Base-by-base conservation (phyloP, 2,329 filamentous ascomycete species). In the Cytospora chrysosperma region DNA sequence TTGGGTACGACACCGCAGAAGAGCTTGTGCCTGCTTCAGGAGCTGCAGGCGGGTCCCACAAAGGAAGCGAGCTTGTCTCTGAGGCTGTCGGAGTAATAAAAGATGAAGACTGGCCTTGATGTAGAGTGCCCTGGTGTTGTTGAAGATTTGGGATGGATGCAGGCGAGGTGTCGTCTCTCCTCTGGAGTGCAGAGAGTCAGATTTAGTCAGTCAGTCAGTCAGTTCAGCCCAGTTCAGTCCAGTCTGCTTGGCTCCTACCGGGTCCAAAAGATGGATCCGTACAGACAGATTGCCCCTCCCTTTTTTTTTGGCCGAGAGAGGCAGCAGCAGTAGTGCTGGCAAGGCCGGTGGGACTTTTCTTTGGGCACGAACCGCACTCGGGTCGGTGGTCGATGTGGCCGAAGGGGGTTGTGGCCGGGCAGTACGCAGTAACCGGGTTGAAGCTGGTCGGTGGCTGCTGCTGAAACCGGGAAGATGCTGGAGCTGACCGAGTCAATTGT, bases 1-100 rank as follows among this genome's bases (percentile, higher is more conserved):
- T 59, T 59, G 37, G 57, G 49, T 24, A 37, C 54, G 51, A 65
- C 43, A 54, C 49, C 37, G 37, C 43, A 43, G 51, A 40, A 56
- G 59, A 65, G 59, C 59, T 57, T 63, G 51, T 51, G 27, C 40
- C 55, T 56, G 59, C 60, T 37, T 62, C 52, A 65, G 63, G 56
- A 54, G 52, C 61, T 56, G 63, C 63, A 56, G 61, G 63, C 56
- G 55, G 56, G 63, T 52, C 55, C 59, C 51, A 65, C 63, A 59
- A 65, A 59, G 63, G 43, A 57, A 50, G 56, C 52, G 58, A 57
- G 59, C 51, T 51, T 55, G 28, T 49, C 54, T 61, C 50, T 50
- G 47, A 55, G 43, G 27, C 59, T 40, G 59, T 61, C 53, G 51
- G 37, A 47, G 59, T 61, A 50, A 55, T 5, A 49, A 47, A 15